phyloP scores from a whole-genome alignment of 2,329 filamentous ascomycete genomes.

The Monilinia vaccinii-corymbosi region DNA sequence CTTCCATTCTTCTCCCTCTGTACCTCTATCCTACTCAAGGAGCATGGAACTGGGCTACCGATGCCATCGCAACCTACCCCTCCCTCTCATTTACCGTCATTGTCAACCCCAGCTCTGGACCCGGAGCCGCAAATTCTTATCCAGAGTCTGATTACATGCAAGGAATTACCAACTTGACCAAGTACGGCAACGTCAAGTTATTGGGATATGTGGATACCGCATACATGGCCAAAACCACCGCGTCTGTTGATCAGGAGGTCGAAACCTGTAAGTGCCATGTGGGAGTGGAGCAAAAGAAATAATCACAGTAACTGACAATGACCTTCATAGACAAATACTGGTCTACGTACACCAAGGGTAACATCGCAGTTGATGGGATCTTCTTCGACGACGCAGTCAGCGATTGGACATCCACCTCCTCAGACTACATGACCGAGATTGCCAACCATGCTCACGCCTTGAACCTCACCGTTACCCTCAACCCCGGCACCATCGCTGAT shows the following conservation, averaged over 20 bases:
- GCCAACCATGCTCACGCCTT: neutral
- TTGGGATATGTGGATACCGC: constrained; percentile 6
- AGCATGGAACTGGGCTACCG: constrained; percentile 4
- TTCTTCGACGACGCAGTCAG: constrained; percentile 6
- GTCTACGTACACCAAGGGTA: neutral
- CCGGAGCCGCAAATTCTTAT: neutral
- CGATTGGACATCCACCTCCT: neutral
- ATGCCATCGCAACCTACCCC: neutral
- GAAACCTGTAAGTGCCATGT: neutral
- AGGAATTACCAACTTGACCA: neutral
- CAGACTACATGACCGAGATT: neutral
- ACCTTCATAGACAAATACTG: constrained; percentile 6
- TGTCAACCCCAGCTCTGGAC: constrained; percentile 1
- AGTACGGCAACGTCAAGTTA: constrained; percentile 1
- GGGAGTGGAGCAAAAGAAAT: too few relatives aligned
- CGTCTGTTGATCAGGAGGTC: neutral
- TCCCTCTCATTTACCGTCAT: constrained; percentile 5
- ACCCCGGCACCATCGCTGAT: neutral
- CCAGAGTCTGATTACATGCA: neutral
- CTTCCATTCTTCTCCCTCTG: constrained; percentile 7
- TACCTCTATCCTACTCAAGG: constrained; percentile 4
- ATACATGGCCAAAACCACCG: neutral
- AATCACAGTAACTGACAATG: too few relatives aligned
- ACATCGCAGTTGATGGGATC: neutral
- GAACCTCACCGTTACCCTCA: constrained; percentile 1